Base-by-base conservation (phyloP, 306 rosid genomes). In the Lotus japonicus region DNA sequence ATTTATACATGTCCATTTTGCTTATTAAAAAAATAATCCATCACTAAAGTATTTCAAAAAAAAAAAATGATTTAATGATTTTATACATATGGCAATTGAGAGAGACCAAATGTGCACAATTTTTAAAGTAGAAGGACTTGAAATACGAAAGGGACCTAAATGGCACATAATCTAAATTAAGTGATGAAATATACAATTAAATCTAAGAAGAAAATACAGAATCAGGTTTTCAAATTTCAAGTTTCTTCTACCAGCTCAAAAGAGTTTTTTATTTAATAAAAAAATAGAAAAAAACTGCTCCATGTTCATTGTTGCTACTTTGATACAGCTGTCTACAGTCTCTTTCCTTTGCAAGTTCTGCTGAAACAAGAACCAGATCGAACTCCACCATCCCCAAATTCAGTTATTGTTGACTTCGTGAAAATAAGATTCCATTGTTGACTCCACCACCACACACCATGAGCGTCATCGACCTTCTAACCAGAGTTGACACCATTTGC, bases 401-500 rank as follows among this genome's bases (percentile, higher is more conserved):
- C 72, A 18, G n/a, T 39, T 5, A 15, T 36, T 21, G 63, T 64
- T 21, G 18, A 11, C 36, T 31, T 31, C 36, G n/a, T n/a, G n/a
- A n/a, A n/a, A n/a, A n/a, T n/a, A 26, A 59, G 59, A 33, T 59
- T 58, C 0, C 1, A 14, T 49, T 66, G n/a, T 50, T 36, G 19
- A 64, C 36, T 31, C 38, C 55, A 1, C 6, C 43, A 26, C 59
- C 9, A 56, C 75, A 80, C 76, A 80, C 57, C 76, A 95, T 95
- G 99, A 95, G 96, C 71, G 97, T 95, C 58, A 90, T 95, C 81
- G 97, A 95, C 62, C 81, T 95, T 64, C 81, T 95, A 56, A 95
- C 99, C 19, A 83, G 99, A 78, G 99, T 95, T 2, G 99, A 95
- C 15, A 79, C 96, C 83, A 90, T 95, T 75, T 95, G 99, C 83